These are phyloP conservation scores for Neonectria neomacrospora DNA, from an alignment of 2,329 filamentous ascomycete genomes.

Conservation along the genomic window DNA sequence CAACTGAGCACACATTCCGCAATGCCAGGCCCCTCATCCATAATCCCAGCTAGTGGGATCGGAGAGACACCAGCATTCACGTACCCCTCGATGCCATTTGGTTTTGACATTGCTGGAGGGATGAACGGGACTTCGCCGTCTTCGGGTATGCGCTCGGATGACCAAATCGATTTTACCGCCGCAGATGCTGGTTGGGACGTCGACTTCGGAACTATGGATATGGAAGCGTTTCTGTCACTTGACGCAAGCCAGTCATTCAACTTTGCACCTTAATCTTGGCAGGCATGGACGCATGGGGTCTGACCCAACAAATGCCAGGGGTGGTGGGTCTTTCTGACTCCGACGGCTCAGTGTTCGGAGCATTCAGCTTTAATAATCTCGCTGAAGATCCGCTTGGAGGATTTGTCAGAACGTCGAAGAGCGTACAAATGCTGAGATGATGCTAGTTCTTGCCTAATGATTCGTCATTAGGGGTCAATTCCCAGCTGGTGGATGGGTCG, in stretches of 20 bases:
- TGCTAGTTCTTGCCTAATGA: constrained; percentile 11
- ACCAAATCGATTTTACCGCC: constrained; percentile 44
- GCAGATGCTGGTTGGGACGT: constrained; percentile 47
- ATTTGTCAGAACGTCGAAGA: constrained; percentile 18
- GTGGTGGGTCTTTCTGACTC: constrained; percentile 6
- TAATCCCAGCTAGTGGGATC: constrained; percentile 19
- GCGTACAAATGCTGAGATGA: not conserved
- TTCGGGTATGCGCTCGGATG: constrained; percentile 35
- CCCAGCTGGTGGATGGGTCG: constrained; percentile 23
- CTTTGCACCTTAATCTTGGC: constrained; percentile 32
- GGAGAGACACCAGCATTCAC: constrained; percentile 39
- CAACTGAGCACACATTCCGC: constrained; percentile 28
- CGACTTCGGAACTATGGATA: constrained; percentile 48
- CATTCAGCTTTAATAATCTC: constrained; percentile 17
- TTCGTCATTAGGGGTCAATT: constrained; percentile 10
- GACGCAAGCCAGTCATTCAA: constrained; percentile 44
- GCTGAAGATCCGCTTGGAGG: constrained; percentile 1
- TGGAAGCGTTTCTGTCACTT: constrained; percentile 48
- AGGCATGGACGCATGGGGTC: not conserved
- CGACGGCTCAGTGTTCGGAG: constrained; percentile 9
- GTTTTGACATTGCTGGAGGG: constrained; percentile 39
- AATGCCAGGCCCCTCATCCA: constrained; percentile 35
- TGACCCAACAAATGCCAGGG: constrained; percentile 1
- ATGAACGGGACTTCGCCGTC: constrained; percentile 38
- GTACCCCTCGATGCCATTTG: constrained; percentile 46